Evolutionary conservation across 345 rosid species (phyloP).

Genomic region (Noccaea caerulescens): DNA sequence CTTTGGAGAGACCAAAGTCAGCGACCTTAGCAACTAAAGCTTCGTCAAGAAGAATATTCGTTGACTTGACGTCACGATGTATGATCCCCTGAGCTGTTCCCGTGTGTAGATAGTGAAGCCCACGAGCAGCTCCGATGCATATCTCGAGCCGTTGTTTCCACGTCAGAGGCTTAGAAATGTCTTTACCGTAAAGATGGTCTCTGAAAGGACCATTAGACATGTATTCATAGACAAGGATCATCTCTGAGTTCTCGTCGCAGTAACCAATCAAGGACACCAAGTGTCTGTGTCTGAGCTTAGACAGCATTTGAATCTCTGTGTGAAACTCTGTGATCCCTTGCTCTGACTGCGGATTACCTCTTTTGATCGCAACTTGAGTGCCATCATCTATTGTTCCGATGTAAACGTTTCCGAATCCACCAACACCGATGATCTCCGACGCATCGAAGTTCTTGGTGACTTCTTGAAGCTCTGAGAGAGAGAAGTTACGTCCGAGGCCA

Average conservation of each 20-base stretch:
- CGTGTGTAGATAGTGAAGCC: slow-evolving; percentile 78
- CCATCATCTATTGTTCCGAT: slow-evolving; percentile 64
- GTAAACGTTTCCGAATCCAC: slow-evolving; percentile 83
- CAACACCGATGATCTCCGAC: slow-evolving; percentile 64
- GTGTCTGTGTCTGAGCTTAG: slow-evolving; percentile 83
- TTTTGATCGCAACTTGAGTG: slow-evolving; percentile 71
- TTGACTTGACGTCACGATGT: slow-evolving; percentile 79
- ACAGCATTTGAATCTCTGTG: slow-evolving; percentile 81
- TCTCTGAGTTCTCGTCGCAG: slow-evolving; percentile 74
- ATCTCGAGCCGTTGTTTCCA: slow-evolving; percentile 83
- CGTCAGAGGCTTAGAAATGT: slow-evolving; percentile 49
- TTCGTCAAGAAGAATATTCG: slow-evolving; percentile 77
- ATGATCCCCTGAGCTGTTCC: slow-evolving; percentile 88
- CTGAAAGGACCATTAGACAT: slow-evolving; percentile 80
- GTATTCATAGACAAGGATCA: slow-evolving; percentile 81
- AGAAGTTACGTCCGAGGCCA: slow-evolving; percentile 70
- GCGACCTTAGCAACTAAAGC: slow-evolving; percentile 74
- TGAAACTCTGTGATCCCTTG: slow-evolving; percentile 84
- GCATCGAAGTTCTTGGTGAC: slow-evolving; percentile 71
- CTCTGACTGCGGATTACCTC: slow-evolving; percentile 84
- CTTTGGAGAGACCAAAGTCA: slow-evolving; percentile 84
- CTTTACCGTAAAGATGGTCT: slow-evolving; percentile 71
- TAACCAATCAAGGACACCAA: slow-evolving; percentile 79
- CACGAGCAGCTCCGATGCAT: slow-evolving; percentile 73
- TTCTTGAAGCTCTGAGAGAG: slow-evolving; percentile 68